A percentile compares a stretch with the other conserved stretches of the same genome.
phyloP scores from a whole-genome alignment of 371 early-diverging fungal species.

The Rozella allomycis region DNA sequence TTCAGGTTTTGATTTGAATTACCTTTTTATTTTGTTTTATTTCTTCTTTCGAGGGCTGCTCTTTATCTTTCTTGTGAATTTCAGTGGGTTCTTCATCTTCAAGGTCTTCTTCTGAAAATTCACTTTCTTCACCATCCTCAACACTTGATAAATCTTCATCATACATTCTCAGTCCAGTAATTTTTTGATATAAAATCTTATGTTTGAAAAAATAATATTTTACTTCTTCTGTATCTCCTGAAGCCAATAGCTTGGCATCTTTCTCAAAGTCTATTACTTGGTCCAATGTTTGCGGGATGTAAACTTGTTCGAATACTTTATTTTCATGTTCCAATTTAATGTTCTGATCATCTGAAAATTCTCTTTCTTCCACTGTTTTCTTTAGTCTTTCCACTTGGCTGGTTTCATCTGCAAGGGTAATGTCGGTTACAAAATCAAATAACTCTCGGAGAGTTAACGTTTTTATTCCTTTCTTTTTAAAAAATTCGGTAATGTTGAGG shows the following conservation, averaged over 20 bases:
- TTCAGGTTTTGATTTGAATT: background rate
- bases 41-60: slow-evolving; percentile 33
- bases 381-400: slow-evolving; percentile 1
- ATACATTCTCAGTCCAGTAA: background rate
- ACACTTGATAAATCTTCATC: background rate
- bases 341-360: background rate
- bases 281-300: slow-evolving; percentile 73
- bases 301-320: slow-evolving; percentile 69
- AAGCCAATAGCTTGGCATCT: background rate
- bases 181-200: background rate
- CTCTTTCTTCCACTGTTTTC: background rate
- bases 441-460: slow-evolving; percentile 60
- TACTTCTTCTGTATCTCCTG: background rate
- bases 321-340: slow-evolving; percentile 37
- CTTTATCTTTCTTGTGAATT: too few relatives aligned
- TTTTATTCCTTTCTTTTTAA: slow-evolving; percentile 48
- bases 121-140: slow-evolving; percentile 16
- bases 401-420: background rate
- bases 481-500: slow-evolving; percentile 85
- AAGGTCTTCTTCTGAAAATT: slow-evolving; percentile 14
- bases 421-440: slow-evolving; percentile 61
- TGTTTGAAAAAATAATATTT: background rate
- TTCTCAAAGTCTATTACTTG: slow-evolving; percentile 48
- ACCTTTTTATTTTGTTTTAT: slow-evolving; percentile 65
- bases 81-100: slow-evolving; percentile 11